Conservation (phyloP, 495 filamentous ascomycete genomes). For the Hyaloscypha hepaticicola region DNA sequence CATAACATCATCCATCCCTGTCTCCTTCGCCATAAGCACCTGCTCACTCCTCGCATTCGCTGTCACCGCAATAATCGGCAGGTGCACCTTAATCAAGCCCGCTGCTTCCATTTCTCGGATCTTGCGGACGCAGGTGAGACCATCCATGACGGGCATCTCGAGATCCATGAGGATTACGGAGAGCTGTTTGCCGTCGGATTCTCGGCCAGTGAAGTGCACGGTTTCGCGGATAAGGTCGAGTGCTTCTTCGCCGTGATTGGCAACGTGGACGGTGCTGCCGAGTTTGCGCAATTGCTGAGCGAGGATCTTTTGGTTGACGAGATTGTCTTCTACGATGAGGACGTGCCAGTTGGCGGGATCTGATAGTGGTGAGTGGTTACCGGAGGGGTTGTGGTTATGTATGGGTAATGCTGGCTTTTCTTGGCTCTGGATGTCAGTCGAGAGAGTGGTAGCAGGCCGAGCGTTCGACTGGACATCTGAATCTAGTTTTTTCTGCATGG, state of each 20-base stretch:
- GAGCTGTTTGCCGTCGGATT: constrained; percentile 43
- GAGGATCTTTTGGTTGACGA: constrained; percentile 67
- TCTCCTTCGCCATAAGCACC: constrained; percentile 50
- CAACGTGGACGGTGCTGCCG: constrained; percentile 68
- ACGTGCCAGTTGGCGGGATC: constrained; percentile 37
- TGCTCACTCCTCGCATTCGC: constrained; percentile 76
- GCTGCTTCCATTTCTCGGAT: constrained; percentile 63
- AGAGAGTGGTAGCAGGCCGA: constrained; percentile 1
- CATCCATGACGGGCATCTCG: constrained; percentile 89
- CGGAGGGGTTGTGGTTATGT: not conserved
- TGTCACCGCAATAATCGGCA: constrained; percentile 78
- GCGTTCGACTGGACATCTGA: constrained; percentile 10
- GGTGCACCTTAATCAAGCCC: constrained; percentile 53
- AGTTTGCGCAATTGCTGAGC: constrained; percentile 64
- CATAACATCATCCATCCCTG: constrained; percentile 67
- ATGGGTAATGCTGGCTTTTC: not conserved
- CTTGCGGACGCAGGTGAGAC: constrained; percentile 65
- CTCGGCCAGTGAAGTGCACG: constrained; percentile 9
- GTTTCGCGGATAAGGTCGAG: constrained; percentile 42
- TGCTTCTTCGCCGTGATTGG: constrained; percentile 78
- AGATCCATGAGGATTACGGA: constrained; percentile 79
- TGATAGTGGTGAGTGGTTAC: not conserved
- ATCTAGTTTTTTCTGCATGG: constrained; percentile 7
- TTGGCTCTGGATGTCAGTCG: not conserved
- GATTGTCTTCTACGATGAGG: constrained; percentile 74